Evolutionary conservation across 768 basidiomycete species (phyloP), one percentile per base, ranked within the genome.

Genomic region (Kwoniella sp.): DNA sequence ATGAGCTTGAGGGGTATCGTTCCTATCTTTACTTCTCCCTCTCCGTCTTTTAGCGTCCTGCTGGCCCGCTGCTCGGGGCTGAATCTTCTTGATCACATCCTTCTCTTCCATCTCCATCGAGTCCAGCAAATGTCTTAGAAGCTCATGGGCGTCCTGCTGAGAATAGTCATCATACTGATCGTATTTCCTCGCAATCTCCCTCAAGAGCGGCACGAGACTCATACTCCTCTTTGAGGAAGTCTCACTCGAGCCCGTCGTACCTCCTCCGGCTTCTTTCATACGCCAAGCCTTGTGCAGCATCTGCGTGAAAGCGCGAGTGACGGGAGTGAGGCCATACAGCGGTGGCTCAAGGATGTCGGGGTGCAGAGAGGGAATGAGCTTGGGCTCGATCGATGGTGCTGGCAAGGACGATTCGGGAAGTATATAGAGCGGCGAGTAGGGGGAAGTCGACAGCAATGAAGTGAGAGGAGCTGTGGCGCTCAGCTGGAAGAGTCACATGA

Each of bases 81-180:
- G 75, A 9, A 79, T 31, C 41, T 53, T 58, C 60, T 81, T 81
- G 66, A 81, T 78, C 2, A 79, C 90, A 76, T 98, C 94, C 56
- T 87, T 83, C 80, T 97, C 93, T 78, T 97, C 94, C 92, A 94
- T 94, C 58, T 91, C 86, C 85, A 94, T 90, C 22, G 88, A 90
- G 78, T 96, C 94, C 41, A 96, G 83, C 65, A 97, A 83, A 68
- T 93, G 93, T 34, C 91, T 85, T 26, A 97, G 82, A 67, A 95
- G 89, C 82, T 98, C 94, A 78, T 96, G 94, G 25, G 93, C 92
- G 75, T 98, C 94, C 79, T 96, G 94, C 79, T 98, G 94, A 8
- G 90, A 87, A 79, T 93, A 94, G 75, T 94, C 93, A 51, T 91
- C 86, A 73, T 96, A 98, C 74, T 98, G 93, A 69, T 93, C 92